phyloP scores from a whole-genome alignment of 2,329 filamentous ascomycete species.

The Colletotrichum shisoi region DNA sequence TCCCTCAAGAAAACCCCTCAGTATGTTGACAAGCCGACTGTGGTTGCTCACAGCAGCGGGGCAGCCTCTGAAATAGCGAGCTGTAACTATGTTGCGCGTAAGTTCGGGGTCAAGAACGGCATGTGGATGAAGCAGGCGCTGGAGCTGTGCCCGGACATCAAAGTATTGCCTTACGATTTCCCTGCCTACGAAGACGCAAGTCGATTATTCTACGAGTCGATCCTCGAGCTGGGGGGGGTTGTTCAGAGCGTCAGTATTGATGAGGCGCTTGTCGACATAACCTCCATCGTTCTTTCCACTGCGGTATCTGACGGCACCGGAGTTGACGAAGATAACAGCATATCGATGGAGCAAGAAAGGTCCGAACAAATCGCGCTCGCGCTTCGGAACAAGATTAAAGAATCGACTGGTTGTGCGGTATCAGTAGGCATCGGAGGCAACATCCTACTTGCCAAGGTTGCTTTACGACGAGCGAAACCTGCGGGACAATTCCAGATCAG shows the following conservation, averaged over 20 bases:
- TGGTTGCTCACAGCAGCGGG: conserved; percentile 86
- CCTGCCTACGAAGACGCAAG: conserved; percentile 93
- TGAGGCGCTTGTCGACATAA: conserved; percentile 89
- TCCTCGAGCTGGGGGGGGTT: conserved; percentile 78
- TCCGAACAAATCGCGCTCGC: conserved; percentile 74
- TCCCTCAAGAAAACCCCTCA: conserved; percentile 81
- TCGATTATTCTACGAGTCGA: conserved; percentile 82
- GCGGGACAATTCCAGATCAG: conserved; percentile 90
- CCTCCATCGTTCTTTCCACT: conserved; percentile 70
- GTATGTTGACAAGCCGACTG: conserved; percentile 78
- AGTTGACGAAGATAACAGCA: conserved; percentile 68
- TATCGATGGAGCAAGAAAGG: conserved; percentile 79
- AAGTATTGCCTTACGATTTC: conserved; percentile 95
- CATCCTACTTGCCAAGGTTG: conserved; percentile 89
- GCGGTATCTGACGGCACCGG: conserved; percentile 72
- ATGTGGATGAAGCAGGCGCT: conserved; percentile 99
- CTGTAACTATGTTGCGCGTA: conserved; percentile 91
- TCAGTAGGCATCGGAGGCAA: conserved; percentile 93
- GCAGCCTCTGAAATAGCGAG: conserved; percentile 94
- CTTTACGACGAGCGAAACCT: conserved; percentile 89
- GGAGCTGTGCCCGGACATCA: conserved; percentile 82
- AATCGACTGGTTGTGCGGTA: conserved; percentile 82
- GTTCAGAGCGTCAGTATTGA: conserved; percentile 98
- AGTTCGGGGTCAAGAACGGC: conserved; percentile 90
- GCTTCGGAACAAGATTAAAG: conserved; percentile 74